Evolutionary conservation across 345 rosid genomes (phyloP), one percentile per base, ranked within the genome.

Genomic region (Theobroma cacao): DNA sequence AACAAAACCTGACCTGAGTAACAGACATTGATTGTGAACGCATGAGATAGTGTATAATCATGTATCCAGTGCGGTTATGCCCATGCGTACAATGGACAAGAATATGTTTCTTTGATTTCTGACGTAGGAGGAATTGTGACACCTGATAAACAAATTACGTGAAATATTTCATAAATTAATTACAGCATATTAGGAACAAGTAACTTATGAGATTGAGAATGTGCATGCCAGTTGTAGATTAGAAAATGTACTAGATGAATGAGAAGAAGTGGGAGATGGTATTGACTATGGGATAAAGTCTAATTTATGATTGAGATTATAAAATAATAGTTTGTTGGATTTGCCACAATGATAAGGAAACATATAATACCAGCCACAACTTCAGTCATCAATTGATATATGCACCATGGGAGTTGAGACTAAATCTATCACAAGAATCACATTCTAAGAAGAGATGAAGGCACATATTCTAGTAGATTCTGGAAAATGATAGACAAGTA

Each of bases 41-140:
- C 98, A 97, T 91, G 55, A 97, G 92, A 86, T 90, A 94, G 82
- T 97, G 98, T 34, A 93, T 89, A 56, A 94, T 91, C 99, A 97
- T 97, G 82, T 87, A 97, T 75, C 99, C 98, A 17, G 99, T 97
- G 41, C 99, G 97, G 72, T 97, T 94, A 82, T 93, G 98, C 43
- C 99, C 99, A 83, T 97, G 99, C 2, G 99, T 97, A 83, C 99
- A 97, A 82, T 97, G 99, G 78, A 97, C 99, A 43, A 97, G 93
- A 68, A 97, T 85, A 82, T 82, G 87, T 85, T 91, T 91, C 88
- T 93, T 97, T n/a, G 93, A 50, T 82, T 91, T 96, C 83, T 91
- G 97, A 76, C 89, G 92, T 72, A 53, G 48, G 40, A 92, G 76
- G 76, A 96, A 96, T 75, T 91, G 97, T 72, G 82, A 82, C 70